Evolutionary conservation across 2,329 filamentous ascomycete species (phyloP), one percentile per base, ranked within the genome.

Genomic region (Neophaeococcomyces mojaviensis): DNA sequence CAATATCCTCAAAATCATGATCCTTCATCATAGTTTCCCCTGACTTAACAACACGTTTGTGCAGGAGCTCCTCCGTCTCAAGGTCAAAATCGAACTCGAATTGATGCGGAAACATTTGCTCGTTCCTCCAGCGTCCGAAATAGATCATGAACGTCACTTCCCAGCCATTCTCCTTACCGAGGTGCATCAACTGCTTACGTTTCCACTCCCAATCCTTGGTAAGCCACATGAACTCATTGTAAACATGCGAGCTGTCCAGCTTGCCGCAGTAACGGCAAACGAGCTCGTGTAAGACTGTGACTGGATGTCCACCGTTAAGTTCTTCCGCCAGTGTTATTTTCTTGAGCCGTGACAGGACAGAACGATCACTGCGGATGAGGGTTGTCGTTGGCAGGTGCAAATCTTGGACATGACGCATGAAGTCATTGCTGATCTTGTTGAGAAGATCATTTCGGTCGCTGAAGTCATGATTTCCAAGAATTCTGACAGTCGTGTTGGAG

Each of bases 301-400:
- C 6, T 24, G n/a, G 37, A 10, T 26, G 19, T 13, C 37, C 5
- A 10, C 5, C 24, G 10, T 28, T 5, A 10, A 46, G 18, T 13
- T 39, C 30, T 15, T 28, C 26, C 2, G 26, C 16, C 15, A 48
- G 33, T 7, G 38, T 26, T 12, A 44, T 39, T 2, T 39, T 8
- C 24, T 48, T 38, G 26, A 48, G 28, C 16, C n/a, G 18, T 15
- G 39, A 26, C 9, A 48, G 34, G 7, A 39, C 26, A 2, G 13
- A 4, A 6, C 46, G 31, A 28, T 49, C n/a, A 16, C 37, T 44
- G 18, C 30, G 37, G 12, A 44, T 39, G 28, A 49, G 47, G 8
- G 37, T 24, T 20, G 35, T 32, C 19, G 46, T 32, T 2, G 37
- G n/a, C 32, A 47, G 26, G n/a, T 34, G 31, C 22, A 49, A 31